phyloP scores from a whole-genome alignment of 2,329 filamentous ascomycete species.

The Aspergillus fumigatiaffinis region DNA sequence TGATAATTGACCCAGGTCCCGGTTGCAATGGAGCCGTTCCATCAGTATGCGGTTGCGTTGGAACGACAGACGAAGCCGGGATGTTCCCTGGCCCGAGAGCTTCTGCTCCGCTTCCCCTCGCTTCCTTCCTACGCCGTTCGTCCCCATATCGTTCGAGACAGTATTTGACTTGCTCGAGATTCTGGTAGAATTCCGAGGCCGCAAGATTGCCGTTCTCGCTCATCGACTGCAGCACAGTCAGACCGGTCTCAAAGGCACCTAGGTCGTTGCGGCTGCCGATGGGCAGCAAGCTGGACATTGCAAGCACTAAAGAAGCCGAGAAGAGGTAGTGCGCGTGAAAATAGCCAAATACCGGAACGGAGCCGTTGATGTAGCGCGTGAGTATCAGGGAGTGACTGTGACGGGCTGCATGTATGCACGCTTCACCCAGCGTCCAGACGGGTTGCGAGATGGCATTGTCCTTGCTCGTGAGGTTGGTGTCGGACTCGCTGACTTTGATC shows the following conservation, averaged over 20 bases:
- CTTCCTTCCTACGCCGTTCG: background rate
- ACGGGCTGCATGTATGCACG: conserved; percentile 37
- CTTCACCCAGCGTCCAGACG: conserved; percentile 34
- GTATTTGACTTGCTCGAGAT: conserved; percentile 30
- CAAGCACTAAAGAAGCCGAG: conserved; percentile 35
- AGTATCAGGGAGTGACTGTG: conserved; percentile 36
- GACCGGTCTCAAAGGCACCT: conserved; percentile 28
- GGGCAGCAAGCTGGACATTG: conserved; percentile 34
- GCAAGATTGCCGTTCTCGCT: conserved; percentile 35
- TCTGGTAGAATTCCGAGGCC: conserved; percentile 32
- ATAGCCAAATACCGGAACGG: conserved; percentile 37
- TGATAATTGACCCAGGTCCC: background rate
- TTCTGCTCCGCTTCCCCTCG: background rate
- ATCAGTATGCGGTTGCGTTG: background rate
- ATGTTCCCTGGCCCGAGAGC: background rate
- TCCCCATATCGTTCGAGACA: conserved; percentile 25
- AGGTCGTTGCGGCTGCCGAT: conserved; percentile 29
- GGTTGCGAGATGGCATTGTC: conserved; percentile 32
- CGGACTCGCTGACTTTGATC: conserved; percentile 27
- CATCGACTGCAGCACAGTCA: conserved; percentile 31
- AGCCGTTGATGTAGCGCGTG: conserved; percentile 36
- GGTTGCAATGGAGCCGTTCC: background rate
- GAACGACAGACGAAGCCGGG: background rate
- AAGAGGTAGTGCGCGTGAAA: conserved; percentile 41
- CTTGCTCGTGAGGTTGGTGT: conserved; percentile 1